Conservation (phyloP, 805 yeast species). For the Komagataella kurtzmanii region DNA sequence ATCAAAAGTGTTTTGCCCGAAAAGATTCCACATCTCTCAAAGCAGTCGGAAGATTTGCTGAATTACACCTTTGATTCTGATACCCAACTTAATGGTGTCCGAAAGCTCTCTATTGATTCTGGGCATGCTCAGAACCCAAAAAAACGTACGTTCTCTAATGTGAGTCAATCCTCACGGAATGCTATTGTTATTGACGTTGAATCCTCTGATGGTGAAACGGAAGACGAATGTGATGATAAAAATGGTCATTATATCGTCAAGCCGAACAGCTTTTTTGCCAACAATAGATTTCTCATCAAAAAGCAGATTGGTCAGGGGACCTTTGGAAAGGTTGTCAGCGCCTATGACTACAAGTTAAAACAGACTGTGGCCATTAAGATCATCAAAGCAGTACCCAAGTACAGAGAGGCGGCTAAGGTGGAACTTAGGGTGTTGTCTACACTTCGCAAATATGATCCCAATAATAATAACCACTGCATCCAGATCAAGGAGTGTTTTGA, state of each 20-base stretch:
- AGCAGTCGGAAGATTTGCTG: slow-evolving; percentile 1
- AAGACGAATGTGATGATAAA: slow-evolving; percentile 37
- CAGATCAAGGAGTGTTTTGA: slow-evolving; percentile 85
- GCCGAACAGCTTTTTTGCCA: slow-evolving; percentile 51
- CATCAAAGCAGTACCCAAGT: slow-evolving; percentile 83
- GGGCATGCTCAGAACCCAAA: slow-evolving; percentile 10
- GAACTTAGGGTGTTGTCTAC: slow-evolving; percentile 77
- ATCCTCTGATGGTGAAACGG: slow-evolving; percentile 12
- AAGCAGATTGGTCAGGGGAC: slow-evolving; percentile 83
- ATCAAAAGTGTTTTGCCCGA: slow-evolving; percentile 28
- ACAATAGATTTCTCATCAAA: slow-evolving; percentile 51
- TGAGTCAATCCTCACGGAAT: not conserved
- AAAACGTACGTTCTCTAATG: not conserved
- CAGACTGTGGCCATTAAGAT: slow-evolving; percentile 80
- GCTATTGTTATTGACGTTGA: not conserved
- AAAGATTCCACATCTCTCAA: slow-evolving; percentile 13
- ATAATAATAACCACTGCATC: slow-evolving; percentile 62
- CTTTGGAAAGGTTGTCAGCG: slow-evolving; percentile 80
- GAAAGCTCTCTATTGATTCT: slow-evolving; percentile 7
- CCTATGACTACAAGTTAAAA: slow-evolving; percentile 51
- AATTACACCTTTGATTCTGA: slow-evolving; percentile 16
- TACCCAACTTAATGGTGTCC: slow-evolving; percentile 5
- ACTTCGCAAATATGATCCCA: slow-evolving; percentile 56
- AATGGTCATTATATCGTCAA: slow-evolving; percentile 65
- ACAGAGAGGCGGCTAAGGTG: slow-evolving; percentile 89